These are phyloP conservation scores for Elsinoe perseae DNA, from an alignment of 2,329 filamentous ascomycete species.

Conservation along the genomic window DNA sequence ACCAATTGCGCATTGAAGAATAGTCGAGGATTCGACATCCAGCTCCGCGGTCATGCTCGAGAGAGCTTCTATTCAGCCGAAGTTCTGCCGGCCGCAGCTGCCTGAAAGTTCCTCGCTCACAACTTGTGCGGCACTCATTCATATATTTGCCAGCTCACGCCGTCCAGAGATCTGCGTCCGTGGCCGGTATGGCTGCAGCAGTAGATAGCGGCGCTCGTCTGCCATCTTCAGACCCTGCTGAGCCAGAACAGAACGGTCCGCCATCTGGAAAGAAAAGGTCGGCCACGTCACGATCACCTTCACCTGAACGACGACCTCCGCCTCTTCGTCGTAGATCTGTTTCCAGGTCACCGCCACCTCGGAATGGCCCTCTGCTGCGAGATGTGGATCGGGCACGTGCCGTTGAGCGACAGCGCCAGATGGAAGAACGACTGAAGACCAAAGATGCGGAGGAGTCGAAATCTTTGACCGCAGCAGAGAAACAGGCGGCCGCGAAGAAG, in stretches of 20 bases:
- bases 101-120: conserved; percentile 6
- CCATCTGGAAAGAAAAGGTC: conserved; percentile 27
- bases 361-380: conserved; percentile 35
- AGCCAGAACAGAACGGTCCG: conserved; percentile 16
- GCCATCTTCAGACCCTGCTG: conserved; percentile 15
- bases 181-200: conserved; percentile 8
- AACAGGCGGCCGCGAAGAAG: conserved; percentile 79
- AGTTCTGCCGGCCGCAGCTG: conserved; percentile 9
- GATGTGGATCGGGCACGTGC: conserved; percentile 45
- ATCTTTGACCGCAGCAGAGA: conserved; percentile 66
- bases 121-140: background rate
- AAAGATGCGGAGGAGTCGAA: conserved; percentile 43
- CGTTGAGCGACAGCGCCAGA: conserved; percentile 46
- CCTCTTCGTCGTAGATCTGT: conserved; percentile 26
- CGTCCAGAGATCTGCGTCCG: background rate
- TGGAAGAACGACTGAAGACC: conserved; percentile 35
- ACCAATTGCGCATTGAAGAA: conserved; percentile 6
- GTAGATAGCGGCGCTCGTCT: background rate
- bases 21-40: conserved; percentile 4
- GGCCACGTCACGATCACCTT: conserved; percentile 30
- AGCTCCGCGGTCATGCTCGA: conserved; percentile 3
- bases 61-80: background rate
- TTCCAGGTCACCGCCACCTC: conserved; percentile 28
- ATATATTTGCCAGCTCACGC: background rate
- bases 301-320: conserved; percentile 29